Percentiles rank a stretch among this genome's conserved stretches.
phyloP scores from a whole-genome alignment of 2,329 filamentous ascomycete genomes.

The Rhynchosporium secalis region DNA sequence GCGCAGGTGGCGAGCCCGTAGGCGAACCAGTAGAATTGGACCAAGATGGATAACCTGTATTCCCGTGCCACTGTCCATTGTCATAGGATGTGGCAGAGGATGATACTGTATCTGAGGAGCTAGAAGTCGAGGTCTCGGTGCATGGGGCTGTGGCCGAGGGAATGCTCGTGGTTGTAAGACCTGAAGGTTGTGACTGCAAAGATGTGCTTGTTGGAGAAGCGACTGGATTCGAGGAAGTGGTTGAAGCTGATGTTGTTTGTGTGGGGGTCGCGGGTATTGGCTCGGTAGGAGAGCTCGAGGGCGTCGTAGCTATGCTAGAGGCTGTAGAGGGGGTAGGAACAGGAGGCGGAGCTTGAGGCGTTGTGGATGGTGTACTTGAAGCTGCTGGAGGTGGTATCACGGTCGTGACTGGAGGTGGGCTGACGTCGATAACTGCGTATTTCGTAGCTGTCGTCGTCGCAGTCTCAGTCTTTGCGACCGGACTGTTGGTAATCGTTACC shows the following conservation, averaged over 20 bases:
- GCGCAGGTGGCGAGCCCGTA: neutral
- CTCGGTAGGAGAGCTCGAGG: neutral
- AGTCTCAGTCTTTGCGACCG: constrained; percentile 26
- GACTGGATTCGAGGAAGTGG: neutral
- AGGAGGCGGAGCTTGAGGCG: too few relatives aligned
- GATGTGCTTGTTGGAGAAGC: constrained; percentile 15
- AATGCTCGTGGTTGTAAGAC: neutral
- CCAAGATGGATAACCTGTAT: constrained; percentile 37
- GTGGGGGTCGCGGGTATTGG: neutral
- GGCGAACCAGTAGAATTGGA: constrained; percentile 29
- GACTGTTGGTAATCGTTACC: constrained; percentile 30
- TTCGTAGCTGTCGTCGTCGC: constrained; percentile 31
- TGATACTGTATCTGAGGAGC: constrained; percentile 13
- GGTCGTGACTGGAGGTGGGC: constrained; percentile 30
- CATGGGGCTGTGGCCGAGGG: neutral
- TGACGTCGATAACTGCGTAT: constrained; percentile 38
- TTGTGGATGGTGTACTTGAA: constrained; percentile 4
- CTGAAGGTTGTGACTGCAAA: neutral
- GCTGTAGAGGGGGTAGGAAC: neutral
- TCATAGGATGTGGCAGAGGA: constrained; percentile 29
- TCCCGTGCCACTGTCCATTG: constrained; percentile 39
- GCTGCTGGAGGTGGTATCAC: constrained; percentile 21
- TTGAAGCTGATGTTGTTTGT: constrained; percentile 5
- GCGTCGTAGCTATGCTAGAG: constrained; percentile 1
- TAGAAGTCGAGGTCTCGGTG: constrained; percentile 21